Percentiles rank a stretch among this genome's conserved stretches.
phyloP scores from a whole-genome alignment of 257 asterid genomes.

The Eustoma russellianum region DNA sequence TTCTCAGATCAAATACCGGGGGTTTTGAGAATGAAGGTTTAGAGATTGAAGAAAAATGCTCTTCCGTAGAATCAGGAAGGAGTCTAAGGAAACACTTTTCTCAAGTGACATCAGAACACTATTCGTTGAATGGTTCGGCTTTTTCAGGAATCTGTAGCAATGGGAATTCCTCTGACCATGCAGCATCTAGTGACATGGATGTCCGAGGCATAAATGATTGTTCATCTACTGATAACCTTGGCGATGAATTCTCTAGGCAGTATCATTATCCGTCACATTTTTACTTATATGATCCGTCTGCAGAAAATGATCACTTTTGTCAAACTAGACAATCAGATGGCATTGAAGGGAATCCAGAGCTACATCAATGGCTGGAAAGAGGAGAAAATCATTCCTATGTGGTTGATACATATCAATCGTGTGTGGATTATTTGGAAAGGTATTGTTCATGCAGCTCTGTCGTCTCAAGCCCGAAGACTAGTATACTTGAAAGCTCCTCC shows the following conservation, averaged over 20 bases:
- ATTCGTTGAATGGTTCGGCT: slow-evolving; percentile 19
- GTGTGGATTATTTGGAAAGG: slow-evolving; percentile 30
- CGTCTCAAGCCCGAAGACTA: slow-evolving; percentile 32
- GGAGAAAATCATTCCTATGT: slow-evolving; percentile 17
- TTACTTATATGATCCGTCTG: slow-evolving; percentile 29
- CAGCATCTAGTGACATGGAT: slow-evolving; percentile 19
- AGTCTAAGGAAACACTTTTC: slow-evolving; percentile 2
- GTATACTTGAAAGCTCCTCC: slow-evolving; percentile 21
- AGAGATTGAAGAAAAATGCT: slow-evolving; percentile 16
- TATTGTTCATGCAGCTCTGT: slow-evolving; percentile 22
- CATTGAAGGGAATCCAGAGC: slow-evolving; percentile 20
- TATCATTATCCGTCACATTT: slow-evolving; percentile 14
- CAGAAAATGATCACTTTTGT: slow-evolving; percentile 33
- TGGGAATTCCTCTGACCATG: slow-evolving; percentile 21
- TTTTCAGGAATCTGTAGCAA: slow-evolving; percentile 22
- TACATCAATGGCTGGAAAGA: slow-evolving; percentile 27
- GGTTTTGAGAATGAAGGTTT: slow-evolving; percentile 29
- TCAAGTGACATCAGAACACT: slow-evolving; percentile 25
- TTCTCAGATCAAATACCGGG: slow-evolving; percentile 31
- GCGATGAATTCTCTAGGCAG: slow-evolving; percentile 23
- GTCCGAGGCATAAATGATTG: slow-evolving; percentile 17
- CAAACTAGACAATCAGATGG: slow-evolving; percentile 14
- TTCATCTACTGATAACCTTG: slow-evolving; percentile 22
- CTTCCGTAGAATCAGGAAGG: too few species aligned
- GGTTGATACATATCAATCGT: slow-evolving; percentile 23